Percentiles rank a stretch among this genome's conserved stretches.
Conservation (phyloP, 805 yeast species). For the Zygoascus biomembranicola region DNA sequence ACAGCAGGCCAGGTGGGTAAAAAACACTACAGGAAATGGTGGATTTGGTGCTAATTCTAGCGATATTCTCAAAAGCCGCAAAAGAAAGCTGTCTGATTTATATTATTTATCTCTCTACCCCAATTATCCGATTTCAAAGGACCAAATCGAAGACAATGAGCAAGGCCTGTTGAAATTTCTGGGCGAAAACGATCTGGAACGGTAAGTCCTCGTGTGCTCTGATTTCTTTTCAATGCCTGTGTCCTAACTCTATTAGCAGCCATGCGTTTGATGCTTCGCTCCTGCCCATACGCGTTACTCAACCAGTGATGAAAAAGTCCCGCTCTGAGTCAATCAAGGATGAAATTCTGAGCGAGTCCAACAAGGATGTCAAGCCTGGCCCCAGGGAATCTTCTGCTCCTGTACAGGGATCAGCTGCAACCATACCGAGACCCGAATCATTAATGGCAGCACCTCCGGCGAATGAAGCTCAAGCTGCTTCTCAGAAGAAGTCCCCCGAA, state of each 20-base stretch:
- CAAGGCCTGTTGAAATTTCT: slow-evolving; percentile 39
- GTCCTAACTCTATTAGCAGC: slow-evolving; percentile 17
- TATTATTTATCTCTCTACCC: slow-evolving; percentile 51
- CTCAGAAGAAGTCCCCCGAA: neutral
- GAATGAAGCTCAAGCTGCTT: neutral
- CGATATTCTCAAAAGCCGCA: slow-evolving; percentile 33
- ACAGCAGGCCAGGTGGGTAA: slow-evolving; percentile 31
- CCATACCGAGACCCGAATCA: neutral
- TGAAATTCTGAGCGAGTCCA: neutral
- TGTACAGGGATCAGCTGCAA: neutral
- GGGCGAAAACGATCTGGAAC: slow-evolving; percentile 44
- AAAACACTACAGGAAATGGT: too few relatives aligned
- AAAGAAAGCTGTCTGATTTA: slow-evolving; percentile 52
- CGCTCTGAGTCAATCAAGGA: neutral
- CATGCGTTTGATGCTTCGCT: slow-evolving; percentile 20
- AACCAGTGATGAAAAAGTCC: neutral
- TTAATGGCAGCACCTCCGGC: neutral
- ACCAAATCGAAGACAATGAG: slow-evolving; percentile 31
- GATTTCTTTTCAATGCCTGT: neutral
- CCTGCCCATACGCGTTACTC: neutral
- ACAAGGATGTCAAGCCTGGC: neutral
- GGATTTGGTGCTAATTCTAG: neutral
- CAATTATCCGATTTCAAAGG: slow-evolving; percentile 36
- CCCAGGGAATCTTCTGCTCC: neutral
- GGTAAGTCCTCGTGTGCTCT: slow-evolving; percentile 20